Evolutionary conservation across 116 monocot genomes (phyloP).

Genomic region (Posidonia oceanica): DNA sequence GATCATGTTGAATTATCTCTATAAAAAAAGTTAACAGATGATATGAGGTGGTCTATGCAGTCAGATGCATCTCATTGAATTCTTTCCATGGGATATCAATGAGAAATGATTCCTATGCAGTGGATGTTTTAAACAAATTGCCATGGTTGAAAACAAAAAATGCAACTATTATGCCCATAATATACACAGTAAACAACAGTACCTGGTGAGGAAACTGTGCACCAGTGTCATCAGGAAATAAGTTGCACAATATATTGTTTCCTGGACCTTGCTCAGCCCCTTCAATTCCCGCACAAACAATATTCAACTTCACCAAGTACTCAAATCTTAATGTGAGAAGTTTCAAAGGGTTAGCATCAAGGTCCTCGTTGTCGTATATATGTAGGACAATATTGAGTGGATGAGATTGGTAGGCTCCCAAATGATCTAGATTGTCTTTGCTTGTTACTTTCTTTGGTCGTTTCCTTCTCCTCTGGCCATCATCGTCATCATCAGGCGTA

Average conservation of each 20-base stretch:
- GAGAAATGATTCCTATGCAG: background rate
- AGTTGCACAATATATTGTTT: slow-evolving; percentile 70
- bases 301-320: slow-evolving; percentile 79
- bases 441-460: slow-evolving; percentile 46
- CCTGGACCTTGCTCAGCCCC: slow-evolving; percentile 42
- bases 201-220: slow-evolving; percentile 80
- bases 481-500: slow-evolving; percentile 82
- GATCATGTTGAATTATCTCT: too few species aligned
- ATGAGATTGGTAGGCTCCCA: slow-evolving; percentile 4
- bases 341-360: slow-evolving; percentile 31
- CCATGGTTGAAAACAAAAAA: background rate
- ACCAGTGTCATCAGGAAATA: slow-evolving; percentile 94
- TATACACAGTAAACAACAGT: background rate
- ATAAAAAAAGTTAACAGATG: too few species aligned
- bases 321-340: slow-evolving; percentile 68
- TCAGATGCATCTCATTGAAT: too few species aligned
- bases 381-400: slow-evolving; percentile 71
- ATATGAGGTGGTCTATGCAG: too few species aligned
- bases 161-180: background rate
- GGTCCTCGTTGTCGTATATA: slow-evolving; percentile 57
- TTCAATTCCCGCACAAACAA: slow-evolving; percentile 87
- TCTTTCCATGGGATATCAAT: too few species aligned
- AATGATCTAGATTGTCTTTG: slow-evolving; percentile 34
- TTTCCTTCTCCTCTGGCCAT: slow-evolving; percentile 76
- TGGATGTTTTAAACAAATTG: background rate